Base-by-base conservation (phyloP, 1,284 basidiomycete genomes). In the Singerocomus inundabilis region DNA sequence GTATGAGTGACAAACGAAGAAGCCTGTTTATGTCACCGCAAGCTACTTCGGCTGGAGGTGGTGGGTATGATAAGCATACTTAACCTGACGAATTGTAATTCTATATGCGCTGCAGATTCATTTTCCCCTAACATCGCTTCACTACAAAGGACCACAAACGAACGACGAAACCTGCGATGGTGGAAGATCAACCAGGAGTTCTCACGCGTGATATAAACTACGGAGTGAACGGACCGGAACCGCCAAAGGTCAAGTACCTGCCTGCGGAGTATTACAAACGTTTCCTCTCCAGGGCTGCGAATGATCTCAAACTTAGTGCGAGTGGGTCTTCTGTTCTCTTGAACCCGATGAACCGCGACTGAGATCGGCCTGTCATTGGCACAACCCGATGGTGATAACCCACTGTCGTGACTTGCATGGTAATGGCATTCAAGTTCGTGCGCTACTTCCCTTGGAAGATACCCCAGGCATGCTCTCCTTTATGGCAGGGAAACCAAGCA, bases 371-470 rank as follows among this genome's bases (percentile, higher is more conserved):
- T 13, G 16, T 24, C 35, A 21, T 24, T 29, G 16, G 38, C 31
- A 54, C 49, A 40, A 43, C 21, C 11, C 30, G 28, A 41, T 37
- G 40, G 24, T 21, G 33, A 40, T 25, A 16, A 25, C 53, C 12
- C 25, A 33, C 21, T n/a, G 34, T 28, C 24, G 35, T 43, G 33
- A 25, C 7, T n/a, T 33, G 13, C 26, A 2, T 36, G 15, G 37
- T 21, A 4, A 21, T 21, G 28, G 9, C 21, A 24, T 30, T 25
- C 8, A n/a, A 28, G 38, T 39, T 9, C 24, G 33, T 11, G 35
- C 39, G 6, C 12, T 42, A 35, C 7, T 45, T 37, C 54, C 42
- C 16, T 25, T 52, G 44, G 53, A 56, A 34, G 12, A 18, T 33
- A 30, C 35, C 11, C 30, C 16, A 13, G 41, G 46, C 13, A 25